A percentile compares a stretch with the other conserved stretches of the same genome.
phyloP scores from a whole-genome alignment of 2,329 filamentous ascomycete species.

The Aspergillus neoniger region DNA sequence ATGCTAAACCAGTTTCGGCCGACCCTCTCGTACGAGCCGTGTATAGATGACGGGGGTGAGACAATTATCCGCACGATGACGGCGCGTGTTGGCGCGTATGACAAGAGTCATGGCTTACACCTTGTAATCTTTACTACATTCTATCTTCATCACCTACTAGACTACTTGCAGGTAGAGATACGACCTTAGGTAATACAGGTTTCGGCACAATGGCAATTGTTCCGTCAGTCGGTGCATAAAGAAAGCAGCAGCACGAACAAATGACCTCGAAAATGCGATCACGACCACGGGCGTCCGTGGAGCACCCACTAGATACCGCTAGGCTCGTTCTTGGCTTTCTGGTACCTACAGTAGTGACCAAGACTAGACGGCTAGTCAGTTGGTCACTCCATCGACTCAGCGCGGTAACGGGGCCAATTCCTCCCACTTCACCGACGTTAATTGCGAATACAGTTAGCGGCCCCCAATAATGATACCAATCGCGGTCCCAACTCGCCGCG shows the following conservation, averaged over 20 bases:
- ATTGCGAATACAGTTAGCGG: conserved; percentile 12
- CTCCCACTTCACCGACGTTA: conserved; percentile 11
- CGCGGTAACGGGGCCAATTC: background rate
- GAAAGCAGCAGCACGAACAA: no score
- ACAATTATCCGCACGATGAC: background rate
- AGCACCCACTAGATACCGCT: conserved; percentile 14
- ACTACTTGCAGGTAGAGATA: background rate
- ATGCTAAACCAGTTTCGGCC: background rate
- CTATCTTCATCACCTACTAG: no score
- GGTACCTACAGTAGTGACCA: conserved; percentile 39
- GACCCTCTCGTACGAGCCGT: background rate
- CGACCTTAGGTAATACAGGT: background rate
- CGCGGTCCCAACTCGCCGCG: background rate
- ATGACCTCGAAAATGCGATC: background rate
- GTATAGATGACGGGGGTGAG: background rate
- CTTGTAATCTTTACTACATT: no score
- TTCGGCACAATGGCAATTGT: background rate
- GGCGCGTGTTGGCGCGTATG: background rate
- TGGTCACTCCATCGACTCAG: conserved; percentile 16
- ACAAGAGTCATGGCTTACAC: no score
- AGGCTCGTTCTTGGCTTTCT: conserved; percentile 20
- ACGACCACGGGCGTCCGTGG: background rate
- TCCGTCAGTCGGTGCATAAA: background rate
- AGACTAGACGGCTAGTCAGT: conserved; percentile 10
- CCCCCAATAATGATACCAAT: conserved; percentile 3